phyloP scores from a whole-genome alignment of 768 basidiomycete genomes.

The Naganishia vaughanmartiniae region DNA sequence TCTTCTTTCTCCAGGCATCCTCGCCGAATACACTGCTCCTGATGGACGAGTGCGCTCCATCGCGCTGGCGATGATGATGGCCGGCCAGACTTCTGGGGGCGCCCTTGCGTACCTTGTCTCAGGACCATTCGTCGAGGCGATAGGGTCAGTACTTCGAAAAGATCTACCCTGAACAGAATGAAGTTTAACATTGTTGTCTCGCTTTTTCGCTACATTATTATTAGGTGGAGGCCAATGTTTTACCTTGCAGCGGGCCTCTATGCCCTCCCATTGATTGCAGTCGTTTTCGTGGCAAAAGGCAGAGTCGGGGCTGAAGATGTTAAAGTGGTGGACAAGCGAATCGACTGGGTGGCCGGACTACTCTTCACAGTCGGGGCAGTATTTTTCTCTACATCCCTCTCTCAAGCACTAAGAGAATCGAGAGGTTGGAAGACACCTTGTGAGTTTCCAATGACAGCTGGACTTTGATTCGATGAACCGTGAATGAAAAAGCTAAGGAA shows the following conservation, averaged over 20 bases:
- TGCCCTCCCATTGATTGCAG: slow-evolving; percentile 59
- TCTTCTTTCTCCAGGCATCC: slow-evolving; percentile 40
- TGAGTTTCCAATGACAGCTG: not conserved
- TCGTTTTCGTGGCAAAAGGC: slow-evolving; percentile 60
- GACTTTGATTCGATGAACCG: not conserved
- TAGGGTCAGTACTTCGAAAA: slow-evolving; percentile 68
- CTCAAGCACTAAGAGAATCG: slow-evolving; percentile 30
- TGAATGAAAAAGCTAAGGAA: not conserved
- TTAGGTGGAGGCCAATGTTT: slow-evolving; percentile 67
- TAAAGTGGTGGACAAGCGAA: slow-evolving; percentile 15
- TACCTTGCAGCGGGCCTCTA: slow-evolving; percentile 64
- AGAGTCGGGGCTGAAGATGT: slow-evolving; percentile 53
- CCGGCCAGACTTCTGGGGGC: slow-evolving; percentile 59
- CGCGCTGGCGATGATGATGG: not conserved
- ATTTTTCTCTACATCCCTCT: not conserved
- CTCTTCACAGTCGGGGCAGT: not conserved
- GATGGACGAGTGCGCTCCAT: slow-evolving; percentile 67
- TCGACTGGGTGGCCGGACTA: not conserved
- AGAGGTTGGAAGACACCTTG: not conserved
- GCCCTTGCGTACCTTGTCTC: slow-evolving; percentile 78
- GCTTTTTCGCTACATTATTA: slow-evolving; percentile 18
- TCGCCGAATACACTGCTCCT: not conserved
- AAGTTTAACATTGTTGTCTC: not conserved
- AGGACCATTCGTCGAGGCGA: slow-evolving; percentile 62
- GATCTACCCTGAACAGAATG: not conserved